Evolutionary conservation across 345 rosid species (phyloP).

Genomic region (Eucalyptus sp.): DNA sequence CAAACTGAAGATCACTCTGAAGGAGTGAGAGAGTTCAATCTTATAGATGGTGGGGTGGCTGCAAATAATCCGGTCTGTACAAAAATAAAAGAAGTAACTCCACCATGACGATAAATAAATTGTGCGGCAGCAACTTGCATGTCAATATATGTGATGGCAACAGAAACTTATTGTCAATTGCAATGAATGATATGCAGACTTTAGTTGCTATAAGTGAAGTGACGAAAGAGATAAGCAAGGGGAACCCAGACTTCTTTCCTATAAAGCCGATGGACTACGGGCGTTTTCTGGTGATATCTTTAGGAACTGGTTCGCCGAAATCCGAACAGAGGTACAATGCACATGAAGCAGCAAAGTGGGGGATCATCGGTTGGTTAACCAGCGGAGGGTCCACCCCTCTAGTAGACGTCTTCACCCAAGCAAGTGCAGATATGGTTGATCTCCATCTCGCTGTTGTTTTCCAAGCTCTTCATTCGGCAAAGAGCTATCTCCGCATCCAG

Average conservation of each 20-base stretch:
- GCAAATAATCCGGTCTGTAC: not conserved
- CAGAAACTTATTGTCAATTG: not conserved
- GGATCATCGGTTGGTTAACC: conserved; percentile 4
- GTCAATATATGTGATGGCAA: not conserved
- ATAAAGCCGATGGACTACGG: conserved; percentile 7
- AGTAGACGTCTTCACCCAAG: conserved; percentile 1
- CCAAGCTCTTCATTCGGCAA: conserved; percentile 1
- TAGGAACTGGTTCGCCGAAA: conserved; percentile 3
- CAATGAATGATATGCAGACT: not conserved
- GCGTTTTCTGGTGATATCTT: conserved; percentile 6
- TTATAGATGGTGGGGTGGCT: not conserved
- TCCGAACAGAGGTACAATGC: not conserved
- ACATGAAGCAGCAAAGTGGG: conserved; percentile 5
- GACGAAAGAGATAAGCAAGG: not conserved
- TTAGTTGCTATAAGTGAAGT: conserved; percentile 5
- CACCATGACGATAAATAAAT: not conserved
- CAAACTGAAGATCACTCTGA: not conserved
- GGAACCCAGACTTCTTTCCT: conserved; percentile 6
- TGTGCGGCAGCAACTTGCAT: not conserved
- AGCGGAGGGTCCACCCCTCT: not conserved
- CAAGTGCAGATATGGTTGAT: conserved; percentile 4
- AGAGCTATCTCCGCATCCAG: conserved; percentile 1
- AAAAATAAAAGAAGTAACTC: not conserved
- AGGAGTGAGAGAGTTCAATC: not conserved
- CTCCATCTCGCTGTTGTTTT: not conserved